Evolutionary conservation across 2,329 filamentous ascomycete species (phyloP).

Genomic region (Fusarium devonianum): DNA sequence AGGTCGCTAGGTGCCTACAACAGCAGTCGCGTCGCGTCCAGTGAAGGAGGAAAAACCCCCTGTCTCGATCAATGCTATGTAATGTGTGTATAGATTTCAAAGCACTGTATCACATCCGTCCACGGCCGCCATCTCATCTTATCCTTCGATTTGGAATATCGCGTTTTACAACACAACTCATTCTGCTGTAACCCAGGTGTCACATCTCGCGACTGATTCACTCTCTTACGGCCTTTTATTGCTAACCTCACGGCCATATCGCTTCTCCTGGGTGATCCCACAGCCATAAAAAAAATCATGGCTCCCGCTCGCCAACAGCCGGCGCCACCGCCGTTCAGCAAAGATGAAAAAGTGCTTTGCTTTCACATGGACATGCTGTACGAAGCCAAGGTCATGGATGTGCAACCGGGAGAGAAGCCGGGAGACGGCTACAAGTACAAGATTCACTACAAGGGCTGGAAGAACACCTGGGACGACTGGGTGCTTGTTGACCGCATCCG

Average conservation of each 20-base stretch:
- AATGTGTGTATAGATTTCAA: slow-evolving; percentile 21
- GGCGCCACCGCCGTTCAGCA: slow-evolving; percentile 61
- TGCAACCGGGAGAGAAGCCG: slow-evolving; percentile 72
- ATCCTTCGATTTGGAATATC: slow-evolving; percentile 15
- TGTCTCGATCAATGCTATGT: slow-evolving; percentile 22
- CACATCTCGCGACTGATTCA: slow-evolving; percentile 5
- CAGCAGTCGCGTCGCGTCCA: slow-evolving; percentile 27
- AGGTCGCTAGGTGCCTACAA: slow-evolving; percentile 46
- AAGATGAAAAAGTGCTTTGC: slow-evolving; percentile 94
- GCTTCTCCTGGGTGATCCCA: slow-evolving; percentile 22
- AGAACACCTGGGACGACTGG: slow-evolving; percentile 99
- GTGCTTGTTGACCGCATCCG: slow-evolving; percentile 91
- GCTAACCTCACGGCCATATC: slow-evolving; percentile 15
- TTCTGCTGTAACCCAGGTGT: not conserved
- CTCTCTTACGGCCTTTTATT: not conserved
- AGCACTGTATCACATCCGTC: slow-evolving; percentile 28
- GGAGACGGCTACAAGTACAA: slow-evolving; percentile 81
- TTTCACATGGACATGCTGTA: slow-evolving; percentile 98
- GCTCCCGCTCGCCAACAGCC: slow-evolving; percentile 53
- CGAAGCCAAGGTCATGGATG: slow-evolving; percentile 92
- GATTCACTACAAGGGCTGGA: slow-evolving; percentile 99
- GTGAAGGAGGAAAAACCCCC: slow-evolving; percentile 6
- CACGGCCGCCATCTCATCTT: slow-evolving; percentile 13
- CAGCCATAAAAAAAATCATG: slow-evolving; percentile 44
- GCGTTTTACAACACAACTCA: slow-evolving; percentile 6